These are phyloP conservation scores for Suillus clintonianus DNA, from an alignment of 768 basidiomycete genomes.

Conservation along the genomic window DNA sequence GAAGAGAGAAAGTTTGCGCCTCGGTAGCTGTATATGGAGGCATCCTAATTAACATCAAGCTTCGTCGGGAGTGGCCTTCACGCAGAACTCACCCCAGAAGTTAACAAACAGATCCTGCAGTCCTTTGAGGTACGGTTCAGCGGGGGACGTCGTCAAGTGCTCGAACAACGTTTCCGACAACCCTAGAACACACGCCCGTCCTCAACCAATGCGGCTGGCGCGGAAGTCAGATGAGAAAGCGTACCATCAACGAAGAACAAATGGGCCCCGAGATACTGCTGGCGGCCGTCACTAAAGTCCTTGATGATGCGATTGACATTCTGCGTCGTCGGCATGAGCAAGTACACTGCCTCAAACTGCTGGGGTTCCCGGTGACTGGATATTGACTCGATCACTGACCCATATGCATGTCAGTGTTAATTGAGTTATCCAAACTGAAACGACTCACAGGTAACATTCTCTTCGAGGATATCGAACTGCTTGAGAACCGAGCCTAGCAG, in stretches of 20 bases:
- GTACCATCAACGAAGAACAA: constrained; percentile 92
- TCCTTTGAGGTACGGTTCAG: constrained; percentile 72
- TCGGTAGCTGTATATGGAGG: constrained; percentile 64
- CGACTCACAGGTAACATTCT: constrained; percentile 90
- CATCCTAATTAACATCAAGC: constrained; percentile 13
- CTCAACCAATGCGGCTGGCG: neutral
- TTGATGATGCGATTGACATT: constrained; percentile 90
- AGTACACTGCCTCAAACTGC: constrained; percentile 88
- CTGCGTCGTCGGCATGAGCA: constrained; percentile 92
- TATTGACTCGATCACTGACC: constrained; percentile 88
- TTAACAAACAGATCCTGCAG: constrained; percentile 90
- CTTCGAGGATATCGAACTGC: constrained; percentile 91
- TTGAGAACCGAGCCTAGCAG: constrained; percentile 84
- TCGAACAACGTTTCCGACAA: constrained; percentile 79
- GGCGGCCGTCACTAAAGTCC: constrained; percentile 69
- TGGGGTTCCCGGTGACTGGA: constrained; percentile 81
- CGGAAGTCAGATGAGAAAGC: constrained; percentile 23
- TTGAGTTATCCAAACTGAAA: neutral
- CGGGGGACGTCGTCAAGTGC: constrained; percentile 71
- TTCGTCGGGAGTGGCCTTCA: neutral
- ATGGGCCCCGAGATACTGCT: constrained; percentile 82
- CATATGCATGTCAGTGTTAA: constrained; percentile 11
- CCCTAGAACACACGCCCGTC: constrained; percentile 44
- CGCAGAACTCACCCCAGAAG: constrained; percentile 76
- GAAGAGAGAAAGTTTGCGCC: constrained; percentile 80